Base-by-base conservation (phyloP, 202 grass and related monocot genomes). In the Carex arenaria region DNA sequence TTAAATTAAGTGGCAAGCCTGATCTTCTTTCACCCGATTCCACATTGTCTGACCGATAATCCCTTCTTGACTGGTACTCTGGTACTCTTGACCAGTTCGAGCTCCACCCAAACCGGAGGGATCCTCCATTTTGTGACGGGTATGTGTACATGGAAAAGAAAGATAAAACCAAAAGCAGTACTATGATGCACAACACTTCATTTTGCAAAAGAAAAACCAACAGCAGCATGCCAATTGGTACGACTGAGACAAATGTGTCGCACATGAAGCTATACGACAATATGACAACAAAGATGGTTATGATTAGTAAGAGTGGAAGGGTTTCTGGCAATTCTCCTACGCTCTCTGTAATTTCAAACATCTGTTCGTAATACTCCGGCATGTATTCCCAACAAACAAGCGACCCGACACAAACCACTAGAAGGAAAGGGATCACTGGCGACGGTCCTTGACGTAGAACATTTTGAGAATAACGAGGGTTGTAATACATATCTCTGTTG, bases 391-490 rank as follows among this genome's bases (percentile, higher is more conserved):
- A 86, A 60, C 18, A 96, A 86, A 96, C 45, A 78, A 99, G 75
- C 82, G 86, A 90, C 1, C 88, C 79, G 15, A 99, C 55, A 11
- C 86, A 90, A 78, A 85, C 53, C 3, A 99, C 85, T 32, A 96
- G 60, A 61, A 96, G 84, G 56, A 96, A 83, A 30, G 93, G 91
- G 67, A 92, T 85, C 78, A 99, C 69, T 20, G 93, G 93, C 52
- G 96, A 99, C 7, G 96, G 93, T 7, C 91, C 91, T 8, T 43
- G 86, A 80, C 17, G 69, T 6, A 40, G 54, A 78, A 9, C 55
- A 61, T 32, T 78, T 60, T 22, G 74, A 61, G 54, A 78, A 60
- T 78, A 60, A 36, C 19, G 19, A 60, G 53, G 15, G 28, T 78
- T 60, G 17, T 59, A 78, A 78, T 38, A 78, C 74, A 60, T 19